Evolutionary conservation across 352 stramenopile species (phyloP).

Genomic region (Globisporangium iwayamae): DNA sequence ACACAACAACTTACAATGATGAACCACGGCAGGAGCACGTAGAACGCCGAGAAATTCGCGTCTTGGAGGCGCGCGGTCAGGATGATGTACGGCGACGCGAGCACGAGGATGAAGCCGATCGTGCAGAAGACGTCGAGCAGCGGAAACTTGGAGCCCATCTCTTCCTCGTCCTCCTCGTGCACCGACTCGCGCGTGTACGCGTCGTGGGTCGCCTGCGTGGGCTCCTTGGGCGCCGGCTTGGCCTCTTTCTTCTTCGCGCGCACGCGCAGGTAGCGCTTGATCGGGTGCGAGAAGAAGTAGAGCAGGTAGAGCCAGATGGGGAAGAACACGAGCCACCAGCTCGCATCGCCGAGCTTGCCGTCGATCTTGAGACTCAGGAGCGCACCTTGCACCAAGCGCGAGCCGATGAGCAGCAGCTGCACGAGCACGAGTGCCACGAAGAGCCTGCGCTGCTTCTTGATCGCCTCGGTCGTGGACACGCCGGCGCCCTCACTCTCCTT

Average conservation of each 20-base stretch:
- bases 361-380: constrained; percentile 75
- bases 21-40: constrained; percentile 78
- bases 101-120: constrained; percentile 41
- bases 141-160: constrained; percentile 51
- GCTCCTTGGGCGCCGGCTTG: constrained; percentile 23
- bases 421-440: constrained; percentile 38
- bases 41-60: constrained; percentile 71
- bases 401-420: constrained; percentile 42
- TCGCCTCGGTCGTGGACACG: constrained; percentile 61
- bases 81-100: constrained; percentile 81
- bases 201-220: constrained; percentile 47
- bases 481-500: constrained; percentile 74
- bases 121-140: constrained; percentile 54
- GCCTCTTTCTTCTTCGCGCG: constrained; percentile 30
- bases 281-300: constrained; percentile 53
- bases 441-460: constrained; percentile 51
- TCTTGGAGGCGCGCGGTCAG: constrained; percentile 67
- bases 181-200: constrained; percentile 76
- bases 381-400: constrained; percentile 57
- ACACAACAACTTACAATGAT: constrained; percentile 64
- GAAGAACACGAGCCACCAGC: constrained; percentile 81
- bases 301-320: constrained; percentile 73
- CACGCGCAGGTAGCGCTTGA: constrained; percentile 49
- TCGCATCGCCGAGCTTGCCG: constrained; percentile 37
- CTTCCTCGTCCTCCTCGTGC: constrained; percentile 45